These are phyloP conservation scores for Blastocystis sp. DNA, from an alignment of 352 stramenopile genomes.

Conservation along the genomic window DNA sequence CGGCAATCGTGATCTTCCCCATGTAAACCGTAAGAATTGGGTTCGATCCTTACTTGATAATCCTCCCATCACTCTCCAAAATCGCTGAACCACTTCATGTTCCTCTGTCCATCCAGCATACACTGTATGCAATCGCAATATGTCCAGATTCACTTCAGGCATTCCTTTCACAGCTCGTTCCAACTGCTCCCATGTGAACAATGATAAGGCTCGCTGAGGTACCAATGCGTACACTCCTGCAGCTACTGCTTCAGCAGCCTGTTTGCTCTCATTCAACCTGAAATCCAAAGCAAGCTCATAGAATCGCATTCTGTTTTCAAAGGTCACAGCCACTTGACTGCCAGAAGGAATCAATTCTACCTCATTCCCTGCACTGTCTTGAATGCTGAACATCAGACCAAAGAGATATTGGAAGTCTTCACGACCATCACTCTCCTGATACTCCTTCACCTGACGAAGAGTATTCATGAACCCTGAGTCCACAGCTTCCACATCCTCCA, in stretches of 20 bases:
- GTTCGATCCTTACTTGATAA: constrained; percentile 66
- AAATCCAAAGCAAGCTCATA: constrained; percentile 65
- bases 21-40: constrained; percentile 77
- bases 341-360: constrained; percentile 68
- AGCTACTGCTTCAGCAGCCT: constrained; percentile 66
- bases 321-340: constrained; percentile 66
- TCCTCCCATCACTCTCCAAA: constrained; percentile 67
- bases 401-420: constrained; percentile 81
- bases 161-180: constrained; percentile 70
- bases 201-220: constrained; percentile 67
- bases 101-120: constrained; percentile 67
- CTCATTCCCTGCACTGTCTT: constrained; percentile 75
- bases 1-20: constrained; percentile 78
- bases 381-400: constrained; percentile 79
- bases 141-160: constrained; percentile 64
- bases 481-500: constrained; percentile 75
- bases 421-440: constrained; percentile 66
- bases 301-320: constrained; percentile 66
- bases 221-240: constrained; percentile 66
- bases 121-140: constrained; percentile 69
- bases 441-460: constrained; percentile 77
- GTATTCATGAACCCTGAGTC: constrained; percentile 79
- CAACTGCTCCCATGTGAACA: constrained; percentile 71
- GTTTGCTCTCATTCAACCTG: constrained; percentile 69
- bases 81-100: constrained; percentile 66